A percentile compares a stretch with the other conserved stretches of the same genome.
Evolutionary conservation across 1,284 basidiomycete species (phyloP).

Genomic region (Coniophora puteana): DNA sequence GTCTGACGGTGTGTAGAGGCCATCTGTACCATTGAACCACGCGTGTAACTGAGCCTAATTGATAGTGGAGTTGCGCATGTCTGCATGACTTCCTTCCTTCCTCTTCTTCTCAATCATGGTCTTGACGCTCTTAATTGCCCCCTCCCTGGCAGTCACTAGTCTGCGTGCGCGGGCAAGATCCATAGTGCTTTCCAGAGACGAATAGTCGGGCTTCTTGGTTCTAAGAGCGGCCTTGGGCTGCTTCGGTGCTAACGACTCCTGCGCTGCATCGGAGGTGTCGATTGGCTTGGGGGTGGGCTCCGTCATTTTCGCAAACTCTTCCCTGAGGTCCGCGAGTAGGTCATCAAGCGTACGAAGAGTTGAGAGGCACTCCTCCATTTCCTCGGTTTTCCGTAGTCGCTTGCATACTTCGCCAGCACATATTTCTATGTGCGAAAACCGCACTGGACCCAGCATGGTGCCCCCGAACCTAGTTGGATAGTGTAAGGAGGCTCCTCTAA

Average conservation of each 20-base stretch:
- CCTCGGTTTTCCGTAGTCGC: constrained; percentile 60
- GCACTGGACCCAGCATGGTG: constrained; percentile 59
- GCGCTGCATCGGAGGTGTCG: not conserved
- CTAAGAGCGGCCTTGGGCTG: not conserved
- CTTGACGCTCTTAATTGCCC: constrained; percentile 24
- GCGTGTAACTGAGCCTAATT: too few relatives aligned
- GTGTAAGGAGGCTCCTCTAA: not conserved
- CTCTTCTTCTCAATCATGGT: constrained; percentile 15
- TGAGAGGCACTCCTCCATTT: constrained; percentile 54
- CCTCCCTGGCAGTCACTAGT: constrained; percentile 42
- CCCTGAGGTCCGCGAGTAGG: constrained; percentile 51
- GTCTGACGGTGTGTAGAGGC: too few relatives aligned
- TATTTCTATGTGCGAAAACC: constrained; percentile 78
- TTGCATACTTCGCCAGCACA: constrained; percentile 72
- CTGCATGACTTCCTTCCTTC: constrained; percentile 1
- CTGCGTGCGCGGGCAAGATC: constrained; percentile 45
- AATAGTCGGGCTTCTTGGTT: constrained; percentile 33
- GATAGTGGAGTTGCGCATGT: not conserved
- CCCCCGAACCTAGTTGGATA: constrained; percentile 79
- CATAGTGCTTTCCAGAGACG: constrained; percentile 29
- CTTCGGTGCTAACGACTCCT: not conserved
- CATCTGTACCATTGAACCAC: too few relatives aligned
- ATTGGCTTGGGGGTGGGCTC: constrained; percentile 5
- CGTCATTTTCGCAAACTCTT: constrained; percentile 36
- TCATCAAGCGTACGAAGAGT: constrained; percentile 62